Evolutionary conservation across 352 stramenopile species (phyloP).

Genomic region (Sclerospora graminicola): DNA sequence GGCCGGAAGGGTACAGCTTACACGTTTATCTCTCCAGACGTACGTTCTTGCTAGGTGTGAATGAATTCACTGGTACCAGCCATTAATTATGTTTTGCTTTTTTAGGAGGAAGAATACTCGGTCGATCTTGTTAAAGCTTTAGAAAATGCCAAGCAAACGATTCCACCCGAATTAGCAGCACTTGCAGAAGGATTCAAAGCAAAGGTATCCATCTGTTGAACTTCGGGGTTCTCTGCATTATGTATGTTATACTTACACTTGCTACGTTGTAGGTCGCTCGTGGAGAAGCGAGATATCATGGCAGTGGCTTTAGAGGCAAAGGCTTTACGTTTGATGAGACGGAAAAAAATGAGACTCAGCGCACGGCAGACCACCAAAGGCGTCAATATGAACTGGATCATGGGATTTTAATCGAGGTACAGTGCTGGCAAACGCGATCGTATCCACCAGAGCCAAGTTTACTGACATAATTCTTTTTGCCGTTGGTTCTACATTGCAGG

Average conservation of each 20-base stretch:
- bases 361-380: slow-evolving; percentile 86
- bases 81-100: not conserved
- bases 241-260: slow-evolving; percentile 1
- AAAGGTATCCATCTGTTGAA: slow-evolving; percentile 48
- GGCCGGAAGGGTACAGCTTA: slow-evolving; percentile 96
- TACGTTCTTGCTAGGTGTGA: slow-evolving; percentile 34
- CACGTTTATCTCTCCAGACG: slow-evolving; percentile 96
- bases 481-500: slow-evolving; percentile 13
- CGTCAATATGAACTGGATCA: slow-evolving; percentile 86
- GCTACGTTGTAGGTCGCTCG: slow-evolving; percentile 58
- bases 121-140: slow-evolving; percentile 96
- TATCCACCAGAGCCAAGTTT: not conserved
- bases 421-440: not conserved
- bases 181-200: slow-evolving; percentile 94
- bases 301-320: slow-evolving; percentile 95
- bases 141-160: slow-evolving; percentile 69
- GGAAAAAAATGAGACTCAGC: slow-evolving; percentile 94
- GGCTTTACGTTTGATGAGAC: slow-evolving; percentile 98
- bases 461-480: slow-evolving; percentile 5
- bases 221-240: not conserved
- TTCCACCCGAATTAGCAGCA: slow-evolving; percentile 79
- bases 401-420: slow-evolving; percentile 67
- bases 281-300: slow-evolving; percentile 93
- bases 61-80: not conserved
- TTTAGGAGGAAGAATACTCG: slow-evolving; percentile 94